phyloP scores from a whole-genome alignment of 2,329 filamentous ascomycete species.

The Huntiella bhutanensis region DNA sequence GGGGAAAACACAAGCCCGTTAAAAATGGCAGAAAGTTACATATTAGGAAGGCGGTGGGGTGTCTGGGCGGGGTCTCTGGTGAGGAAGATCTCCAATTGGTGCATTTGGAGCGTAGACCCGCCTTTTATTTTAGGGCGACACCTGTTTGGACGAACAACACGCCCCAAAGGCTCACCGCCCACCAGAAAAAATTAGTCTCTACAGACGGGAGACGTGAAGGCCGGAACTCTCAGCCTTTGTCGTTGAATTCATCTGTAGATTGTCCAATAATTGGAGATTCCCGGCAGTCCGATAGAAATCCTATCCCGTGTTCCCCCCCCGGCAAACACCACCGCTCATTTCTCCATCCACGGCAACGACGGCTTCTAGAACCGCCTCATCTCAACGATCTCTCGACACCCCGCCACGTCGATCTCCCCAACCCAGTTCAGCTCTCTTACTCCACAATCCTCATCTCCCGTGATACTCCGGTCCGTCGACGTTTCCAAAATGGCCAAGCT shows the following conservation, averaged over 20 bases:
- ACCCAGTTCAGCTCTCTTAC: too few relatives aligned
- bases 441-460: background rate
- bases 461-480: background rate
- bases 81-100: background rate
- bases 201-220: background rate
- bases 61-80: background rate
- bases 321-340: too few relatives aligned
- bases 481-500: slow-evolving; percentile 8
- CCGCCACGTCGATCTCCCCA: too few relatives aligned
- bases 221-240: background rate
- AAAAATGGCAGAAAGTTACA: background rate
- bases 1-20: background rate
- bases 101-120: background rate
- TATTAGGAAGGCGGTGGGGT: background rate
- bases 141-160: background rate
- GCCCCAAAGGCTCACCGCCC: background rate
- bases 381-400: too few relatives aligned
- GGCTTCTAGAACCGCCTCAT: too few relatives aligned
- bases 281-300: background rate
- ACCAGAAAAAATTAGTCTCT: background rate
- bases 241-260: background rate
- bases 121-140: background rate
- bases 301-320: too few relatives aligned
- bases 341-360: too few relatives aligned
- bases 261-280: background rate